A percentile compares a stretch with the other conserved stretches of the same genome.
Conservation (phyloP, 371 early-diverging fungal species). For the Gilbertella persicaria region DNA sequence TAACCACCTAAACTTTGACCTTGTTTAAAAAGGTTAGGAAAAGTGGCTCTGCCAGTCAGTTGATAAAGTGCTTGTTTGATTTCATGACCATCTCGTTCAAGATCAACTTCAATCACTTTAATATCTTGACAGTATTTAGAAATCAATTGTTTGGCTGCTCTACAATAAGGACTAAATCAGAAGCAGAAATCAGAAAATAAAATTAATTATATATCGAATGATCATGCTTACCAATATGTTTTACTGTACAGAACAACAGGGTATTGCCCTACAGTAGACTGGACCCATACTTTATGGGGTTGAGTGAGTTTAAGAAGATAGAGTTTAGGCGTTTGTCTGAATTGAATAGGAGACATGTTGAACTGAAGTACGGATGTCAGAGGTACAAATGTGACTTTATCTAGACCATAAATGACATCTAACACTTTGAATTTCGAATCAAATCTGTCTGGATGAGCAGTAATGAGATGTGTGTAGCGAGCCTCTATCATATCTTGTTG, state of each 20-base stretch:
- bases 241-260: conserved; percentile 62
- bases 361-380: background rate
- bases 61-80: conserved; percentile 36
- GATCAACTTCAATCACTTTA: conserved; percentile 44
- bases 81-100: conserved; percentile 23
- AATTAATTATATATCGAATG: conserved; percentile 4
- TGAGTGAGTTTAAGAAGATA: conserved; percentile 30
- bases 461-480: conserved; percentile 70
- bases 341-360: conserved; percentile 19
- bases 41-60: conserved; percentile 40
- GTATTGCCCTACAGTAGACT: conserved; percentile 42
- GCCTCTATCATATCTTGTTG: conserved; percentile 55
- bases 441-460: conserved; percentile 48
- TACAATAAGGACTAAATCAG: conserved; percentile 49
- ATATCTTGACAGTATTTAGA: conserved; percentile 37
- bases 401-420: conserved; percentile 43
- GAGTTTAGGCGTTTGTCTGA: conserved; percentile 29
- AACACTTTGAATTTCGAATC: conserved; percentile 38
- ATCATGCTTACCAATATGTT: conserved; percentile 54
- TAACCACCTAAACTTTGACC: conserved; percentile 51
- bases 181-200: background rate
- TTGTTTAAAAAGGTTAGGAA: conserved; percentile 48
- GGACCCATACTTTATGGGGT: conserved; percentile 40
- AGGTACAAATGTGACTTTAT: conserved; percentile 22
- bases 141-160: conserved; percentile 54